phyloP scores from a whole-genome alignment of 2,329 filamentous ascomycete species.

The Alternaria novae-zelandiae region DNA sequence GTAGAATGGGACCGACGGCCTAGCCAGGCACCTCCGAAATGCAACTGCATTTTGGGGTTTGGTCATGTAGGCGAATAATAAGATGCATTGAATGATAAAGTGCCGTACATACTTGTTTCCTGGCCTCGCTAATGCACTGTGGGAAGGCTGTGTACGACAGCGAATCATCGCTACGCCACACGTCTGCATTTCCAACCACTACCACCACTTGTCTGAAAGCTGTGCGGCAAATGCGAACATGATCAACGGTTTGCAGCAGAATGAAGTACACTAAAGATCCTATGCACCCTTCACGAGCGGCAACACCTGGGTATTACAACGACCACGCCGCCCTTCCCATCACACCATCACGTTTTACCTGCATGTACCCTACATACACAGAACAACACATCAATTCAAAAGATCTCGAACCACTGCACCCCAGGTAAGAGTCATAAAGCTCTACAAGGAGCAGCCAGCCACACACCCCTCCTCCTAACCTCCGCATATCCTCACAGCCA shows the following conservation, averaged over 20 bases:
- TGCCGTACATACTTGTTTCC: conserved; percentile 9
- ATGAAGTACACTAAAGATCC: background rate
- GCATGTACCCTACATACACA: background rate
- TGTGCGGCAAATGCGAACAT: background rate
- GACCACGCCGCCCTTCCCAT: background rate
- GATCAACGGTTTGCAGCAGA: background rate
- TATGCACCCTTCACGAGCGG: background rate
- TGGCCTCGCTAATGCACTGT: conserved; percentile 1
- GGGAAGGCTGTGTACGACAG: conserved; percentile 4
- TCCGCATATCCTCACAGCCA: background rate
- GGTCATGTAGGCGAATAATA: conserved; percentile 20
- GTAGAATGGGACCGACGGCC: conserved; percentile 8
- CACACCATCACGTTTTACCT: background rate
- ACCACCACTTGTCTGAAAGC: background rate
- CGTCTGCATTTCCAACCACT: background rate
- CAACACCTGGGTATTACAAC: background rate
- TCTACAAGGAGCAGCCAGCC: conserved; percentile 2
- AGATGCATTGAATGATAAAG: conserved; percentile 8
- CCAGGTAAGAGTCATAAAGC: background rate
- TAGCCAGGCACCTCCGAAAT: conserved; percentile 10
- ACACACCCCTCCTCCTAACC: background rate
- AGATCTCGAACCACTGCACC: background rate
- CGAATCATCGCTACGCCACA: conserved; percentile 24
- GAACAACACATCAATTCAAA: background rate
- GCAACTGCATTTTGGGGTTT: conserved; percentile 5